A percentile compares a stretch with the other conserved stretches of the same genome.
phyloP scores from a whole-genome alignment of 2,329 filamentous ascomycete genomes.

The Fusarium sp. region DNA sequence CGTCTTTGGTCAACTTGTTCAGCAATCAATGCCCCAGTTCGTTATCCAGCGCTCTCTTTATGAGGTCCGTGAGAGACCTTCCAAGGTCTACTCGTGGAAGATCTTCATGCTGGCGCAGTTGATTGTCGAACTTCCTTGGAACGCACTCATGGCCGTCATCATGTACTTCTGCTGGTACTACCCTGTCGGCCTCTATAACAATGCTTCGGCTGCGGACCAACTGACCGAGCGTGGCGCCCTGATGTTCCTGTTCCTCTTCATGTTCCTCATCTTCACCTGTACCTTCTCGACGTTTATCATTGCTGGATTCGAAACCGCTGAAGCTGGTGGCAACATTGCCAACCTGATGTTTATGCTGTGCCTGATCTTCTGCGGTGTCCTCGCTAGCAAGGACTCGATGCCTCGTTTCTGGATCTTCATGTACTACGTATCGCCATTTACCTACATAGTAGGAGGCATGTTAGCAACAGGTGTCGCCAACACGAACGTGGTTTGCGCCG shows the following conservation, averaged over 20 bases:
- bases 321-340: constrained; percentile 77
- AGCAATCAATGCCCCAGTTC: constrained; percentile 90
- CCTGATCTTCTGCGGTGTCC: constrained; percentile 58
- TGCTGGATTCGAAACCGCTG: constrained; percentile 75
- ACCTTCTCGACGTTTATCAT: constrained; percentile 88
- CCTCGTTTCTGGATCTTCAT: constrained; percentile 66
- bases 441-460: constrained; percentile 84
- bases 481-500: constrained; percentile 75
- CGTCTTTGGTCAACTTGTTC: constrained; percentile 84
- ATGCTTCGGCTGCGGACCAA: constrained; percentile 74
- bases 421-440: constrained; percentile 86
- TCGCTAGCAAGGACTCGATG: constrained; percentile 60
- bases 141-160: constrained; percentile 81
- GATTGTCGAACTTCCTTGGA: constrained; percentile 89
- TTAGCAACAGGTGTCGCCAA: constrained; percentile 80
- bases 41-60: constrained; percentile 86
- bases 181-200: constrained; percentile 82
- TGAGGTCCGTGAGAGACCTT: constrained; percentile 87
- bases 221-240: constrained; percentile 80
- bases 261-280: constrained; percentile 85
- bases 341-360: constrained; percentile 76
- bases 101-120: constrained; percentile 89
- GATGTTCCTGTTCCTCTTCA: constrained; percentile 83
- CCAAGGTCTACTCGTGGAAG: constrained; percentile 88
- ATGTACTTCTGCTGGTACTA: constrained; percentile 91